A percentile compares a stretch with the other conserved stretches of the same genome.
Evolutionary conservation across 352 stramenopile species (phyloP).

Genomic region (Phytophthora agathidicida): DNA sequence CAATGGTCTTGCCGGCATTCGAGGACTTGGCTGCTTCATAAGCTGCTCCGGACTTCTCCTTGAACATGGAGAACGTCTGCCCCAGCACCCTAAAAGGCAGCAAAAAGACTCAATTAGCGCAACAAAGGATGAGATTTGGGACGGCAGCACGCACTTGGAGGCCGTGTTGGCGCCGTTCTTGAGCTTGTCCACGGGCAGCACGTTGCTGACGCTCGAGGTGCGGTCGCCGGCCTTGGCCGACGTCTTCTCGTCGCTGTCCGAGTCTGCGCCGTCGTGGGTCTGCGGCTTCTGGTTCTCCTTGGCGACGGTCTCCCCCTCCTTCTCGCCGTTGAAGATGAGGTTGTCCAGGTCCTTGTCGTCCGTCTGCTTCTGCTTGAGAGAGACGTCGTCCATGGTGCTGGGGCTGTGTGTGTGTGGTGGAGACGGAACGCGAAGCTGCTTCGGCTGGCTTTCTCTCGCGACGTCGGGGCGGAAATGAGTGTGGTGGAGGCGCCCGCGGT

Average conservation of each 20-base stretch:
- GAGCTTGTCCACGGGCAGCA: constrained; percentile 87
- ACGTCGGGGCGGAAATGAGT: constrained; percentile 26
- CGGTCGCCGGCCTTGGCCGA: constrained; percentile 57
- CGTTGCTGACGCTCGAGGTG: constrained; percentile 77
- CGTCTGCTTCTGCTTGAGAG: constrained; percentile 61
- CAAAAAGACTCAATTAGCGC: no score
- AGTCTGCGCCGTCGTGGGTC: constrained; percentile 40
- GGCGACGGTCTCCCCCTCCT: constrained; percentile 40
- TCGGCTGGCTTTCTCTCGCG: constrained; percentile 18
- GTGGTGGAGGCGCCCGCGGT: constrained; percentile 8
- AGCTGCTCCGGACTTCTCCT: constrained; percentile 75
- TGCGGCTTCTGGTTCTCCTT: constrained; percentile 42
- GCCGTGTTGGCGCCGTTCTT: constrained; percentile 88
- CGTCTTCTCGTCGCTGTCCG: constrained; percentile 45
- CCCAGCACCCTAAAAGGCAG: constrained; percentile 69
- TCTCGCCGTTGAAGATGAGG: constrained; percentile 84
- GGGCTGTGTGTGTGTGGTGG: not conserved
- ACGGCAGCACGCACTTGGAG: constrained; percentile 63
- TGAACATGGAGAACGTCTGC: constrained; percentile 68
- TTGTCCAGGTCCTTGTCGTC: constrained; percentile 84
- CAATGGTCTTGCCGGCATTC: constrained; percentile 73
- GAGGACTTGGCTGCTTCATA: constrained; percentile 82
- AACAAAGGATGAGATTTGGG: not conserved
- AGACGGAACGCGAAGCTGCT: no score
- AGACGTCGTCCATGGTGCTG: constrained; percentile 58